Percentiles rank a stretch among this genome's conserved stretches.
phyloP scores from a whole-genome alignment of 2,329 filamentous ascomycete species.

The Ophiostoma sp. region DNA sequence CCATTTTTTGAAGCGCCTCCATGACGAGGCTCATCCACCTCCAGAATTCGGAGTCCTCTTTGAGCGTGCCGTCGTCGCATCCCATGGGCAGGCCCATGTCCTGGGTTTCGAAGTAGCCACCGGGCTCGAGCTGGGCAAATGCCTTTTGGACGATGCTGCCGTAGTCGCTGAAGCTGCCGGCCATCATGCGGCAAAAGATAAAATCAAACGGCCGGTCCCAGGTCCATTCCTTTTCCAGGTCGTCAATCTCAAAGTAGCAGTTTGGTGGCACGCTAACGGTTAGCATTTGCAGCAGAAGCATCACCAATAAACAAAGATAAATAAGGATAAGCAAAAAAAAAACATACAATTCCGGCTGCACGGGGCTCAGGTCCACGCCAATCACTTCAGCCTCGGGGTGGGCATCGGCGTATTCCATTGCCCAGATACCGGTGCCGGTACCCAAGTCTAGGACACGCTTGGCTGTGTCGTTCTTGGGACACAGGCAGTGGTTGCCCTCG shows the following conservation, averaged over 20 bases:
- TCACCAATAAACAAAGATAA: neutral
- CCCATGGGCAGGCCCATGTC: conserved; percentile 26
- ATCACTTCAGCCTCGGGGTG: conserved; percentile 29
- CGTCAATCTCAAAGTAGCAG: conserved; percentile 28
- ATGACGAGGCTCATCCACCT: conserved; percentile 24
- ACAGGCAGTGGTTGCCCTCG: conserved; percentile 25
- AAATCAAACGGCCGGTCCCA: conserved; percentile 28
- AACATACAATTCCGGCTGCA: conserved; percentile 29
- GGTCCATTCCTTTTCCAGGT: conserved; percentile 29
- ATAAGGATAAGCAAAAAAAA: too few species aligned
- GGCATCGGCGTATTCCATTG: conserved; percentile 29
- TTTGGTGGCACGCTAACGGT: conserved; percentile 23
- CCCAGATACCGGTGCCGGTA: conserved; percentile 30
- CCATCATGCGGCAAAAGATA: conserved; percentile 27
- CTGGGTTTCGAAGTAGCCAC: conserved; percentile 28
- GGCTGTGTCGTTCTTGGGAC: conserved; percentile 27
- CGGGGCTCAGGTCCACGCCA: conserved; percentile 29
- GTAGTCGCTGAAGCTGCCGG: conserved; percentile 27
- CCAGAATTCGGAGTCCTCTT: conserved; percentile 24
- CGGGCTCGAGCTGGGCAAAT: conserved; percentile 27
- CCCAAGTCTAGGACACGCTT: conserved; percentile 28
- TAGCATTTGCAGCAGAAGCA: neutral
- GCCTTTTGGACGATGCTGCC: conserved; percentile 27
- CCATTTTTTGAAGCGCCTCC: conserved; percentile 24
- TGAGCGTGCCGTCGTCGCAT: conserved; percentile 28